These are phyloP conservation scores for Sedum album DNA, from an alignment of 164 flowering plant species.

Conservation along the genomic window DNA sequence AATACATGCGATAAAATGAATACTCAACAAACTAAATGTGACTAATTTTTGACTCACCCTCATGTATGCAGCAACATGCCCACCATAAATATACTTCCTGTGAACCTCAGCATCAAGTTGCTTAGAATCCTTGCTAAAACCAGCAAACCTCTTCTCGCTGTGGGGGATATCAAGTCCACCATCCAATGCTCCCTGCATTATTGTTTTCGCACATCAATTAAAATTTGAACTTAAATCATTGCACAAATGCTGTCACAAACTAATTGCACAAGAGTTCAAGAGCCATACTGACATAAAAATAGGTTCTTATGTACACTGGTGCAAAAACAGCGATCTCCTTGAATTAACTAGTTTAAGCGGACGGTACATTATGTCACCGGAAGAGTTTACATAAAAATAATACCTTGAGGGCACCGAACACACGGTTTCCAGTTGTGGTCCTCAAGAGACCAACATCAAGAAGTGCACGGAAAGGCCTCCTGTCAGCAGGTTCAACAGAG, in stretches of 20 bases:
- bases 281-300: too few relatives aligned
- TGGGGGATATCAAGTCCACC: conserved; percentile 64
- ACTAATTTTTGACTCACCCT: conserved; percentile 15
- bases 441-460: conserved; percentile 63
- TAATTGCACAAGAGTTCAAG: too few relatives aligned
- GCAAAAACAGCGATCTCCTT: too few relatives aligned
- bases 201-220: neutral
- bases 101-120: conserved; percentile 50
- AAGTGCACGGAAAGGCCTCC: conserved; percentile 77
- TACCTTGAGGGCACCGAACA: conserved; percentile 77
- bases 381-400: neutral
- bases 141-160: conserved; percentile 62
- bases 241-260: too few relatives aligned
- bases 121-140: conserved; percentile 38
- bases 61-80: conserved; percentile 56
- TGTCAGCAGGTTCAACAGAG: conserved; percentile 64
- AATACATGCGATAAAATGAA: neutral
- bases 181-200: conserved; percentile 44
- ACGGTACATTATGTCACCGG: too few relatives aligned
- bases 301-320: too few relatives aligned
- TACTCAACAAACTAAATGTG: neutral
- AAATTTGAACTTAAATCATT: too few relatives aligned
- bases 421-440: conserved; percentile 70
- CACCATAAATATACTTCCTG: conserved; percentile 50
- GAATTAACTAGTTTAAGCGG: too few relatives aligned